phyloP scores from a whole-genome alignment of 1,284 basidiomycete genomes.

The Phylloporus gajari region DNA sequence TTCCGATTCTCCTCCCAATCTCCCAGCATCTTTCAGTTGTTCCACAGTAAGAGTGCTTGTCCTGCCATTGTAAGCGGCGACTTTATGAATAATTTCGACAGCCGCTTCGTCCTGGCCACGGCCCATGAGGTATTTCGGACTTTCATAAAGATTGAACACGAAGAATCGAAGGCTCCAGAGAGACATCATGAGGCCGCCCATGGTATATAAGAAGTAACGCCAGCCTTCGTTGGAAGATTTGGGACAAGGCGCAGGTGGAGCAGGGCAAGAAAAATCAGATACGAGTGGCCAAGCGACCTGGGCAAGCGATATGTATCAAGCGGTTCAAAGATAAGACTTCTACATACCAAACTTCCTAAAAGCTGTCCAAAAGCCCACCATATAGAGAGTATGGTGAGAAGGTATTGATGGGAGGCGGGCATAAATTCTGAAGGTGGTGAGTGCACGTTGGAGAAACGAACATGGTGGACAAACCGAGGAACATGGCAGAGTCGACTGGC shows the following conservation, averaged over 20 bases:
- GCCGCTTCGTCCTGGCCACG: conserved; percentile 78
- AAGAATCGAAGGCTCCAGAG: conserved; percentile 77
- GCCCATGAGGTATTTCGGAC: conserved; percentile 80
- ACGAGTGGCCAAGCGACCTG: conserved; percentile 76
- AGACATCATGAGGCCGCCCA: conserved; percentile 71
- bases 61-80: conserved; percentile 76
- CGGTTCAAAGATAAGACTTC: not conserved
- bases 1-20: conserved; percentile 14
- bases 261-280: conserved; percentile 66
- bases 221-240: conserved; percentile 70
- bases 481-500: conserved; percentile 83
- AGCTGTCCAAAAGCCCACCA: conserved; percentile 76
- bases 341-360: conserved; percentile 63
- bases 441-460: not conserved
- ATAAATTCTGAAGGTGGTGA: conserved; percentile 58
- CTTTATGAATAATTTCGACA: conserved; percentile 71
- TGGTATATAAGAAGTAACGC: conserved; percentile 74
- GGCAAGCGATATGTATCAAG: not conserved
- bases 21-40: conserved; percentile 51
- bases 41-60: conserved; percentile 59
- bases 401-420: conserved; percentile 69
- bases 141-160: conserved; percentile 79
- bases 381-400: conserved; percentile 69
- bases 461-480: conserved; percentile 64
- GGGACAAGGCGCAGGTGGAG: conserved; percentile 53